These are phyloP conservation scores for Teunomyces pallodes DNA, from an alignment of 805 yeast species.

Conservation along the genomic window DNA sequence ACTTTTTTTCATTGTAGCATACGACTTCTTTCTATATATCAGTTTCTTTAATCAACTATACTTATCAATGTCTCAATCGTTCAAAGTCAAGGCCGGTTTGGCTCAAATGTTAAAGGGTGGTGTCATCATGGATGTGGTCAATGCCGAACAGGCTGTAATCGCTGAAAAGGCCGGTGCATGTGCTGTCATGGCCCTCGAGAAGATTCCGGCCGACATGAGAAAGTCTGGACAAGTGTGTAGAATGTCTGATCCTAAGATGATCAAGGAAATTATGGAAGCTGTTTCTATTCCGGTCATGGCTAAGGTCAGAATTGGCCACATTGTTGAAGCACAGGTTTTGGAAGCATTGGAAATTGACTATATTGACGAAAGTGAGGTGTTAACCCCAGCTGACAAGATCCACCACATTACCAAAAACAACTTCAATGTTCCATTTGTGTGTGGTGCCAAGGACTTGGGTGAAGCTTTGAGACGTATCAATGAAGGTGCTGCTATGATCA, in stretches of 20 bases:
- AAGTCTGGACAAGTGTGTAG: constrained; percentile 79
- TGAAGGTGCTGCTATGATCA: constrained; percentile 86
- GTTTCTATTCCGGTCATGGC: constrained; percentile 82
- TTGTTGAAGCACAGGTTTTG: constrained; percentile 76
- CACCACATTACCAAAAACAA: constrained; percentile 60
- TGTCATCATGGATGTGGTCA: constrained; percentile 73
- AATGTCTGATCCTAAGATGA: constrained; percentile 83
- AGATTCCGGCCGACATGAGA: constrained; percentile 84
- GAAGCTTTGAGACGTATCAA: constrained; percentile 75
- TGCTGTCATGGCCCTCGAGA: constrained; percentile 86
- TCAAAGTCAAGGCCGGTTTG: constrained; percentile 68
- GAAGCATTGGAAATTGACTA: constrained; percentile 72
- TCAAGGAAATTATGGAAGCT: constrained; percentile 66
- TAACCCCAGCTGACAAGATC: constrained; percentile 75
- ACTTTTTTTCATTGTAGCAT: neutral
- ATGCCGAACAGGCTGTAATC: constrained; percentile 72
- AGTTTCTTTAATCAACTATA: neutral
- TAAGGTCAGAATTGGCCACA: constrained; percentile 79
- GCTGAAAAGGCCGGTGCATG: constrained; percentile 86
- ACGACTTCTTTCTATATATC: neutral
- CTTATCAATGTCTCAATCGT: constrained; percentile 24
- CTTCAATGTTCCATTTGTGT: constrained; percentile 74
- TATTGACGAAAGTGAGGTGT: constrained; percentile 81
- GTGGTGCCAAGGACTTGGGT: constrained; percentile 80
- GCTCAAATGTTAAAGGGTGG: constrained; percentile 87